Base-by-base conservation (phyloP, 108 stramenopile genomes). In the Cyclostephanos tholiformis region DNA sequence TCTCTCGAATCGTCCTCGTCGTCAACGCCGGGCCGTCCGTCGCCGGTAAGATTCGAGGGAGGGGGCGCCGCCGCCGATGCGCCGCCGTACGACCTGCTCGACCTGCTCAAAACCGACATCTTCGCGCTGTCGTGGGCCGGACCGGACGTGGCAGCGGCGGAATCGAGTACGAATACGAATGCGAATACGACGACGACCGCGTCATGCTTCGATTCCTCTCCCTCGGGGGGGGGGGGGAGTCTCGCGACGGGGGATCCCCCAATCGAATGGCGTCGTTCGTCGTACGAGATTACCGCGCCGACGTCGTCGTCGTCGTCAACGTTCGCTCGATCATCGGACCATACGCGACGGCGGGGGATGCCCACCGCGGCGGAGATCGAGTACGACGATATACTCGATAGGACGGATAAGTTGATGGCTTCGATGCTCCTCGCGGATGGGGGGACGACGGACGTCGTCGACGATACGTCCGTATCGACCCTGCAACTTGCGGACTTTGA, bases 401-500 rank as follows among this genome's bases (percentile, higher is more conserved):
- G 17, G 20, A 43, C 65, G 30, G 23, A 52, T 38, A 9, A 30
- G 9, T 46, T 69, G 30, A 51, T 49, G 55, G 22, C 60, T 22
- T 13, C 52, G 8, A 39, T 78, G 17, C 51, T 57, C 4, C 51
- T 19, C n/a, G 48, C 44, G 35, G n/a, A 77, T 49, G 50, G 32
- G 32, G 32, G 2, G 2, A 4, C 32, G 32, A 32, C 32, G 32
- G 44, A 0, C 13, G 44, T 14, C 44, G 44, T 26, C 30, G 25
- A 51, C 41, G 59, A 3, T 27, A 7, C 32, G 12, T 35, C 65
- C n/a, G n/a, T n/a, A 46, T 39, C 68, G 19, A 79, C 77, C 6
- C 25, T 79, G 50, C 71, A 68, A 46, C 61, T 73, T 10, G 68
- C 56, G 78, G 78, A 79, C 65, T 79, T 72, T 30, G 78, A 79